phyloP scores from a whole-genome alignment of 169 alveolate species.

The Ichthyophthirius multifiliis region DNA sequence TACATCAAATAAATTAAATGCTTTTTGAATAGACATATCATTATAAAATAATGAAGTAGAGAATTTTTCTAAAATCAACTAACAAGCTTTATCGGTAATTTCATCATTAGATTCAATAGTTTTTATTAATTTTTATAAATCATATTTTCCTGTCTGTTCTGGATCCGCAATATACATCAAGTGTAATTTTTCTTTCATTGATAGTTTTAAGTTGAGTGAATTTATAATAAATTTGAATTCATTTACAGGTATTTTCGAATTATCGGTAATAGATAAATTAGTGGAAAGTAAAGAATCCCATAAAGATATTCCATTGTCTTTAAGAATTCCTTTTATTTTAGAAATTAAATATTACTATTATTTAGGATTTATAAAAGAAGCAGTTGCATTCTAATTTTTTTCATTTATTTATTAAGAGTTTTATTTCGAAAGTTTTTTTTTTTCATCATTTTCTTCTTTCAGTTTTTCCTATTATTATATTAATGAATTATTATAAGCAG shows the following conservation, averaged over 20 bases:
- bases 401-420: no score
- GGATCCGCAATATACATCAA: constrained; percentile 49
- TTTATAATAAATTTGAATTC: constrained; percentile 41
- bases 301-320: background rate
- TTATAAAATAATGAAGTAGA: constrained; percentile 44
- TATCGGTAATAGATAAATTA: constrained; percentile 27
- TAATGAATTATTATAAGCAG: background rate
- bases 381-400: no score
- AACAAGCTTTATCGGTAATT: constrained; percentile 23
- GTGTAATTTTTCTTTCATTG: constrained; percentile 37
- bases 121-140: constrained; percentile 19
- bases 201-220: constrained; percentile 29
- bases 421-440: no score
- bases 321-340: background rate
- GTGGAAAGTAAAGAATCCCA: constrained; percentile 16
- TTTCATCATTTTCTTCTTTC: no score
- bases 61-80: constrained; percentile 28
- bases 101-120: constrained; percentile 37
- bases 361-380: no score
- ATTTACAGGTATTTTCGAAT: constrained; percentile 17
- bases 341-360: background rate
- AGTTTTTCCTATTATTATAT: no score
- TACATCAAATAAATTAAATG: constrained; percentile 47
- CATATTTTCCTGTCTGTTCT: constrained; percentile 33
- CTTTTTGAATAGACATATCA: constrained; percentile 40